Evolutionary conservation across 1,284 basidiomycete species (phyloP).

Genomic region (Puccinia novopanici): DNA sequence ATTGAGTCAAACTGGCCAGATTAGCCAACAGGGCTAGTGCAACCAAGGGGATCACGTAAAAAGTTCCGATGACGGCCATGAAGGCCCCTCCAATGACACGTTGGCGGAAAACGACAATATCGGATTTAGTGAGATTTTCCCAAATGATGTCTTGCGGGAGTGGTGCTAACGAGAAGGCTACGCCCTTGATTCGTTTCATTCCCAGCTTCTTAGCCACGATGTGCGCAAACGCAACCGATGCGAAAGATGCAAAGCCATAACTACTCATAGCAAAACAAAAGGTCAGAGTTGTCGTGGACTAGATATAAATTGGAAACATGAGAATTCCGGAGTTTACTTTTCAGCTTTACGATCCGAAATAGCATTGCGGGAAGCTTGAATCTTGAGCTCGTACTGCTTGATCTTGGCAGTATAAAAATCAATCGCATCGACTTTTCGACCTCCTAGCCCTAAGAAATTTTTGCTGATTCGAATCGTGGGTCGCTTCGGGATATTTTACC

Average conservation of each 20-base stretch:
- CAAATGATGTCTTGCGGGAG: constrained; percentile 67
- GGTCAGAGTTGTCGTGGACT: constrained; percentile 73
- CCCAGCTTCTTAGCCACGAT: constrained; percentile 72
- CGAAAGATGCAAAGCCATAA: constrained; percentile 80
- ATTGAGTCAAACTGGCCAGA: constrained; percentile 66
- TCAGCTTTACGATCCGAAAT: constrained; percentile 37
- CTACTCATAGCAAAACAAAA: not conserved
- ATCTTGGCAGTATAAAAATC: constrained; percentile 71
- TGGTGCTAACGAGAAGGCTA: constrained; percentile 72
- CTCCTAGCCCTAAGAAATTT: constrained; percentile 73
- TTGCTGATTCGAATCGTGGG: constrained; percentile 71
- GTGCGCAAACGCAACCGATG: constrained; percentile 85
- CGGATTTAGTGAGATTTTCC: constrained; percentile 77
- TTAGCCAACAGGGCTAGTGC: constrained; percentile 79
- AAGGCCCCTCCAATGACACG: constrained; percentile 73
- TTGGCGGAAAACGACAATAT: constrained; percentile 69
- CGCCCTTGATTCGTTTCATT: constrained; percentile 72
- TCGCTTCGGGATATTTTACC: constrained; percentile 71
- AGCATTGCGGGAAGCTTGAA: constrained; percentile 72
- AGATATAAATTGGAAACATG: constrained; percentile 57
- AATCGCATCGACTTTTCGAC: constrained; percentile 69
- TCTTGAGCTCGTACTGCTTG: constrained; percentile 67
- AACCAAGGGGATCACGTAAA: constrained; percentile 86
- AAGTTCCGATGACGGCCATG: constrained; percentile 71
- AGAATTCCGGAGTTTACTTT: constrained; percentile 66